Base-by-base conservation (phyloP, 257 asterid species). In the Fraxinus excelsior region DNA sequence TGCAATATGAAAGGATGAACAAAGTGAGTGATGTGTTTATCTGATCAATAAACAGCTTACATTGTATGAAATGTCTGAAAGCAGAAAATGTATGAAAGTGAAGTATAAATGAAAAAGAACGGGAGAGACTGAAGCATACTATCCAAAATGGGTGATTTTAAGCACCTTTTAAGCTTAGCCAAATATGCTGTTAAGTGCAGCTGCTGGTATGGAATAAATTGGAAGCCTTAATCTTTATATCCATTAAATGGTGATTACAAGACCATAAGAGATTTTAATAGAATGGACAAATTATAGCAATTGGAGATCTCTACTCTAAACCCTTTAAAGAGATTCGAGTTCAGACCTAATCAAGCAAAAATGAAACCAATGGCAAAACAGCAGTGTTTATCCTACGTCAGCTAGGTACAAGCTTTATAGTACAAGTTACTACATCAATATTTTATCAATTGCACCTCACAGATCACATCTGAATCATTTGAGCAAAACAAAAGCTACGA, bases 281-380 rank as follows among this genome's bases (percentile, higher is more conserved):
- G 74, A 56, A 26, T 65, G 66, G 7, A 46, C 74, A 5, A 23
- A 72, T 12, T 32, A 8, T 8, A 58, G 66, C 66, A n/a, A 58
- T 58, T 42, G 25, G 62, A 74, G 73, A 40, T 66, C 71, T 37
- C 32, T 62, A 46, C 58, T 11, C 32, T 16, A 25, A 73, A 29
- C 38, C 25, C 2, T 3, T 5, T 10, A 12, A n/a, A 56, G 65
- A 34, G 34, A 23, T 40, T 9, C 10, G 25, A 37, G 13, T 72
- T 68, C 10, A 29, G 32, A 77, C 40, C 53, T 37, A 37, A 77
- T 29, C 34, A 56, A 78, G 78, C 80, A 71, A 35, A 70, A 74
- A 58, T 19, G 49, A 71, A 69, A 40, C 58, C 7, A 14, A 72
- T 74, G 35, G 5, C 73, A 1, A 34, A 74, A 51, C 10, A 37